These are phyloP conservation scores for Alternaria panax DNA, from an alignment of 2,329 filamentous ascomycete genomes.

Conservation along the genomic window DNA sequence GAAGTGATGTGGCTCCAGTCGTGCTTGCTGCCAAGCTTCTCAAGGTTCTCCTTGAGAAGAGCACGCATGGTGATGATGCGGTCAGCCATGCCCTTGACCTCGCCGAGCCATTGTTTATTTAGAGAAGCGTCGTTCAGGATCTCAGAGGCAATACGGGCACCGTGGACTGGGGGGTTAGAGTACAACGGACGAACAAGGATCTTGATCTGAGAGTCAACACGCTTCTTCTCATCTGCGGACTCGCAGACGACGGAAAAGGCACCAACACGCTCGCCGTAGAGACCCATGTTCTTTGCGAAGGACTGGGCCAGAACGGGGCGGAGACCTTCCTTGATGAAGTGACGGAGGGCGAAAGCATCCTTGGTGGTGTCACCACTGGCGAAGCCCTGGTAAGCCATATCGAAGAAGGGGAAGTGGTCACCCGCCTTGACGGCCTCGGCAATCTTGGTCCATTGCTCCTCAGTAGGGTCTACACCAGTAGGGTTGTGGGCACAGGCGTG, in stretches of 20 bases:
- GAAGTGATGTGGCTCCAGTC: constrained; percentile 99
- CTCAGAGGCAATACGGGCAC: constrained; percentile 89
- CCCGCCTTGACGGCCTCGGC: constrained; percentile 84
- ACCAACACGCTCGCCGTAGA: constrained; percentile 97
- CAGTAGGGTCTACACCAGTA: constrained; percentile 91
- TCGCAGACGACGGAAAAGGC: constrained; percentile 92
- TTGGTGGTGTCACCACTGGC: constrained; percentile 89
- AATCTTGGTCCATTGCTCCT: constrained; percentile 92
- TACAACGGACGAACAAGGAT: constrained; percentile 96
- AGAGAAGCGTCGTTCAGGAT: constrained; percentile 86
- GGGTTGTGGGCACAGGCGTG: constrained; percentile 99
- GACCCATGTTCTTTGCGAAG: constrained; percentile 99
- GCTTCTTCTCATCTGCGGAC: constrained; percentile 89
- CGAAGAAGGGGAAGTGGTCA: constrained; percentile 94
- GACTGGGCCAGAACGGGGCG: constrained; percentile 87
- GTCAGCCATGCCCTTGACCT: constrained; percentile 99
- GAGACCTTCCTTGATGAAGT: constrained; percentile 94
- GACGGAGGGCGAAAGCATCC: constrained; percentile 90
- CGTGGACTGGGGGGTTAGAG: constrained; percentile 97
- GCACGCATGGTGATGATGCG: constrained; percentile 99
- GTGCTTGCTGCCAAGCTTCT: constrained; percentile 93
- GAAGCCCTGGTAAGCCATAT: constrained; percentile 99
- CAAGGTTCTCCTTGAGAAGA: constrained; percentile 91
- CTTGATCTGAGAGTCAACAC: constrained; percentile 96
- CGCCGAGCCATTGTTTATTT: constrained; percentile 92